Conservation (phyloP, 2,329 filamentous ascomycete species). For the Alternaria sp. region DNA sequence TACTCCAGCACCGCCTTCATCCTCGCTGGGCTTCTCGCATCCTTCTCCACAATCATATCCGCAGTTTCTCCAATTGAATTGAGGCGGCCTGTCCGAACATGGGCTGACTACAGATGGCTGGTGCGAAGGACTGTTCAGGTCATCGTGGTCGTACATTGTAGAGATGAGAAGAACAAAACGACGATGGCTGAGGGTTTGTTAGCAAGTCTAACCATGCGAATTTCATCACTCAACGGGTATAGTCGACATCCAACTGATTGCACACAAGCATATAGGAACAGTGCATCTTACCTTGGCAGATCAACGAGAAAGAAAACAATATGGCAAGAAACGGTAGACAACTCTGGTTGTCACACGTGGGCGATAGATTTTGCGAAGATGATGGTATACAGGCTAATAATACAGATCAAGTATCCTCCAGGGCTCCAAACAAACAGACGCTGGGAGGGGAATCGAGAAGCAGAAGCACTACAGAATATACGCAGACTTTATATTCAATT, state of each 20-base stretch:
- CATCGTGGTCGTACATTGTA: slow-evolving; percentile 10
- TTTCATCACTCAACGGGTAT: not conserved
- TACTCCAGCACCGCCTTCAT: slow-evolving; percentile 23
- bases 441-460: not conserved
- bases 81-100: slow-evolving; percentile 23
- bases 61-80: slow-evolving; percentile 34
- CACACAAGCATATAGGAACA: not conserved
- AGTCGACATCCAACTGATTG: not conserved
- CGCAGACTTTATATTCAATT: not conserved
- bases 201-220: not conserved
- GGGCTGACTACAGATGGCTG: not conserved
- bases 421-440: not conserved
- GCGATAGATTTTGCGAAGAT: not conserved
- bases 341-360: not conserved
- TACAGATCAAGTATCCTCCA: not conserved
- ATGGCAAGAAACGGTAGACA: not conserved
- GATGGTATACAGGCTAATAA: slow-evolving; percentile 11
- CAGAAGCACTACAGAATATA: not conserved
- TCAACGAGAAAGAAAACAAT: not conserved
- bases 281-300: not conserved
- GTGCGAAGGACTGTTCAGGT: not conserved
- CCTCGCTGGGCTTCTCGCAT: slow-evolving; percentile 22
- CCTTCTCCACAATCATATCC: slow-evolving; percentile 37
- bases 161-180: not conserved
- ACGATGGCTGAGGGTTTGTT: not conserved